Evolutionary conservation across 2,329 filamentous ascomycete genomes (phyloP), one percentile per base, ranked within the genome.

Genomic region (Botryotinia narcissicola): DNA sequence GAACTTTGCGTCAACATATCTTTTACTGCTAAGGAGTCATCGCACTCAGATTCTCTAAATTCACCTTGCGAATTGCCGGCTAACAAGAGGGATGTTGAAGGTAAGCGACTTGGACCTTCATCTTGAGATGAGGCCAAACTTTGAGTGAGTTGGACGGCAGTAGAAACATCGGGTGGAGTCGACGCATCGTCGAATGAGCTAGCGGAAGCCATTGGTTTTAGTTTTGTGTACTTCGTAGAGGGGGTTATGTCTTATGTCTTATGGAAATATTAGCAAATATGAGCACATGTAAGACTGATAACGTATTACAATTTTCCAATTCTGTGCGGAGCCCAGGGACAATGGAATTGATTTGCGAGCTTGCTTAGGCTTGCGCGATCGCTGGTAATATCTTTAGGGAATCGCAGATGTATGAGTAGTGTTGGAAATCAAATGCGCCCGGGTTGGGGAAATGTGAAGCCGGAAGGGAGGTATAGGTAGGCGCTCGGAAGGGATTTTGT

Each of bases 141-240:
- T n/a, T 74, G 75, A 16, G 73, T 61, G 48, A 76, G 75, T 51
- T 78, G 76, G 40, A 78, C 78, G 20, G 78, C 79, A 37, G 76
- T 72, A 14, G 77, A 76, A 25, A 63, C 69, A 35, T 77, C 75
- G 69, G 72, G 25, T 16, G 79, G 77, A 42, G 76, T 75, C 35
- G 79, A 74, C 16, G 67, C 46, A 59, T 75, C 76, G 25, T 78
- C 77, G 68, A 75, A 74, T 40, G 76, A 79, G 64, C 75, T 76
- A 72, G 76, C 73, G 25, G 78, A 79, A 72, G 77, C 76, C 79
- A 79, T 80, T 16, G 25, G 12, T 32, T 32, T 25, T 57, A 20
- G 14, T 32, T n/a, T 25, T 57, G 18, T 9, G 14, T 32, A 57
- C n/a, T n/a, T 18, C 51, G 51, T 29, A 42, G 35, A 57, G 66